phyloP scores from a whole-genome alignment of 139 green algal genomes.

The Chlorella sp. region DNA sequence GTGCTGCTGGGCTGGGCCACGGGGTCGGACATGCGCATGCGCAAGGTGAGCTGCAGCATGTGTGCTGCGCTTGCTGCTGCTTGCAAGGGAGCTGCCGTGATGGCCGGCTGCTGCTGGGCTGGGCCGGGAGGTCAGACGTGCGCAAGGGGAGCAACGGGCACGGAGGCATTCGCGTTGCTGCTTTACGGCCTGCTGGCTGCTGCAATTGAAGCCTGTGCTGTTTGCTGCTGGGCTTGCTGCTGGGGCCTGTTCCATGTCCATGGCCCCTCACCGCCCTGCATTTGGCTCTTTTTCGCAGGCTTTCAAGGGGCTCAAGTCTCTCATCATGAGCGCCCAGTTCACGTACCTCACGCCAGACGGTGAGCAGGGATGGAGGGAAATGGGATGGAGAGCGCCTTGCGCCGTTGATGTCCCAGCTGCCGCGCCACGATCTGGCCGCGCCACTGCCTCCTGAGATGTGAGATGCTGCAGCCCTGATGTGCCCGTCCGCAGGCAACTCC shows the following conservation, averaged over 20 bases:
- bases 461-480: too few species aligned
- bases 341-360: neutral
- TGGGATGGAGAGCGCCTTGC: too few species aligned
- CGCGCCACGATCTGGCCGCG: too few species aligned
- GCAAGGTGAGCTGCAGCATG: constrained; percentile 6
- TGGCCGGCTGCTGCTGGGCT: neutral
- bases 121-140: neutral
- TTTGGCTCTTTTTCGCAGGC: constrained; percentile 21
- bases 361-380: too few species aligned
- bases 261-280: neutral
- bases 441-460: too few species aligned
- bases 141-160: too few species aligned
- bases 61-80: neutral
- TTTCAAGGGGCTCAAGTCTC: constrained; percentile 28
- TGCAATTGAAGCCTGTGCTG: neutral
- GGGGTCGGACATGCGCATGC: constrained; percentile 8
- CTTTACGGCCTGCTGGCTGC: neutral
- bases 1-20: constrained; percentile 32
- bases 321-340: constrained; percentile 28
- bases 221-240: neutral
- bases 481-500: too few species aligned
- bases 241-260: too few species aligned
- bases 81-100: neutral
- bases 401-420: too few species aligned
- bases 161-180: too few species aligned